Evolutionary conservation across 495 filamentous ascomycete species (phyloP), one percentile per base, ranked within the genome.

Genomic region (Penicillium riverlandense): DNA sequence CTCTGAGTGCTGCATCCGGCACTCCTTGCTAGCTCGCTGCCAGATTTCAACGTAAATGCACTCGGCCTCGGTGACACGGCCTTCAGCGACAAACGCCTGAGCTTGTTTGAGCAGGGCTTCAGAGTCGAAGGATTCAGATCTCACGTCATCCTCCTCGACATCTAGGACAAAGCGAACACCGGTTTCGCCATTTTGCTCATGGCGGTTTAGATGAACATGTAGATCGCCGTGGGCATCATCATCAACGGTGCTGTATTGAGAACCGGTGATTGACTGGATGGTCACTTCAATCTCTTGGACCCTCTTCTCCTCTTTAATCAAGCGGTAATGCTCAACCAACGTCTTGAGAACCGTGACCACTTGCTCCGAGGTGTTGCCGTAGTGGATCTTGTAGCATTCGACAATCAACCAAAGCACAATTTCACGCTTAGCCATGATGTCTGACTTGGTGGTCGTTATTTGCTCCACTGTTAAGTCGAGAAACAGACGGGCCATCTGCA

Each of bases 311-410:
- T 22, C 22, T 22, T 22, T 22, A 4, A 22, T 22, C 22, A 22
- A 22, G 22, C 22, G 22, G 4, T 22, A 22, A 22, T 22, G 22
- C 22, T 22, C 22, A 22, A 22, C 6, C 22, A 22, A 22, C 0
- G 22, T 22, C 22, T 22, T 22, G 22, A 22, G 22, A 22, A 22
- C 22, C 22, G 22, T 22, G 22, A 22, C 22, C 22, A 22, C 22
- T 6, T 22, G 22, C 22, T 22, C 22, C 3, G 22, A 22, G 4
- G 22, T 22, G 4, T 22, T 22, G 22, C 63, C 63, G 31, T 69
- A 69, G 46, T 65, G 59, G 7, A 58, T 40, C 48, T 61, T 59
- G 49, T 65, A 69, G 52, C 55, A 55, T 46, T 69, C 65, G 5
- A 69, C 49, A 4, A 69, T 36, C 6, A 67, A 39, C 13, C 55